Evolutionary conservation across 768 basidiomycete genomes (phyloP).

Genomic region (Fomitopsis pulvina): DNA sequence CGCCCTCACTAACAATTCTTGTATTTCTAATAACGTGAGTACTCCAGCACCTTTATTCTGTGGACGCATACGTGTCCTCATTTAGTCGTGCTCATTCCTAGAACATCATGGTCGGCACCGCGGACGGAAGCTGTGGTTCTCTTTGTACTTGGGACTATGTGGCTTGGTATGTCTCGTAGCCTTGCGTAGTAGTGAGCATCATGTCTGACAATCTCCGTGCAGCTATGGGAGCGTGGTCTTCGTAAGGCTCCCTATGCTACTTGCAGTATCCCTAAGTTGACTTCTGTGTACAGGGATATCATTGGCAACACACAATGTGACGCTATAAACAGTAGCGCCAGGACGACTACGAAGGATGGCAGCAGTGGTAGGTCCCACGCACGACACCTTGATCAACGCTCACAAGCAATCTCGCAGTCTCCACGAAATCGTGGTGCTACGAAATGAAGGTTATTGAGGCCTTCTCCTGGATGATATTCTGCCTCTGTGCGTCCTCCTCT

Average conservation of each 20-base stretch:
- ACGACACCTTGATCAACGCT: background rate
- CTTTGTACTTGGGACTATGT: conserved; percentile 53
- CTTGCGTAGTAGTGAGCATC: no score
- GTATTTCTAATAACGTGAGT: conserved; percentile 53
- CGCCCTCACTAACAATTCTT: conserved; percentile 61
- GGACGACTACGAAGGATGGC: conserved; percentile 44
- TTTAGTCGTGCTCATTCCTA: conserved; percentile 24
- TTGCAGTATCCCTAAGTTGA: background rate
- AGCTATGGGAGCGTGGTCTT: conserved; percentile 76
- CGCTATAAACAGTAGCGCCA: conserved; percentile 26
- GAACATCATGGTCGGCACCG: conserved; percentile 67
- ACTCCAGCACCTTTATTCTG: background rate
- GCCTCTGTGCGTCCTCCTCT: conserved; percentile 31
- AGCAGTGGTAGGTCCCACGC: conserved; percentile 34
- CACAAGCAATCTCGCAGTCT: conserved; percentile 34
- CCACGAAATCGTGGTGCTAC: conserved; percentile 54
- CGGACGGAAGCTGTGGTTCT: conserved; percentile 49
- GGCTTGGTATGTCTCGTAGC: conserved; percentile 50
- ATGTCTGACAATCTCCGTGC: no score
- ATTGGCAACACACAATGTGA: conserved; percentile 39
- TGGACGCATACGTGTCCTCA: background rate
- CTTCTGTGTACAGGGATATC: conserved; percentile 45
- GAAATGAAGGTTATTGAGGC: conserved; percentile 77
- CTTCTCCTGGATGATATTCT: conserved; percentile 72
- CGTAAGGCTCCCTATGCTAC: conserved; percentile 34